Conservation (phyloP, 2,329 filamentous ascomycete genomes). For the Colletotrichum nymphaeae region DNA sequence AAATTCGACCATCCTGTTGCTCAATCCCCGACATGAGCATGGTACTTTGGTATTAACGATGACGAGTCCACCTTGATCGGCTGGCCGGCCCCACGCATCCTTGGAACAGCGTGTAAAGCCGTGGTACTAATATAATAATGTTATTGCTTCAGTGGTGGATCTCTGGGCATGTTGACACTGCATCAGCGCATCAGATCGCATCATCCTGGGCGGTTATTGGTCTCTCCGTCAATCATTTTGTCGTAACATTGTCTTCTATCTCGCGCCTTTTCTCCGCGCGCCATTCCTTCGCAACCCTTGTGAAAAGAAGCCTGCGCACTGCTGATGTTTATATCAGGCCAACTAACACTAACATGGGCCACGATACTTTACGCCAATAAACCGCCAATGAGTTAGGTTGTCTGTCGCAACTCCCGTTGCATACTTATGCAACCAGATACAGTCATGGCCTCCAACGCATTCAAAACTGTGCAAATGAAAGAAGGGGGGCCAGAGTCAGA, state of each 20-base stretch:
- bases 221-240: background rate
- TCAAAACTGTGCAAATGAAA: background rate
- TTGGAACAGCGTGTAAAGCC: background rate
- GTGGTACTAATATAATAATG: conserved; percentile 6
- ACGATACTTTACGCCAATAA: background rate
- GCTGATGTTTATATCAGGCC: conserved; percentile 16
- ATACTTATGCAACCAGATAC: background rate
- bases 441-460: conserved; percentile 11
- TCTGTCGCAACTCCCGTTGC: background rate
- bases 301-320: background rate
- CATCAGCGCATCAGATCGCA: conserved; percentile 22
- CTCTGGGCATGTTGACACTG: conserved; percentile 3
- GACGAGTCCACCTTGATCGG: conserved; percentile 25
- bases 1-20: conserved; percentile 9
- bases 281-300: background rate
- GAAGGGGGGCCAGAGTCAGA: background rate
- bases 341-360: background rate
- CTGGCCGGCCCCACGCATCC: conserved; percentile 1
- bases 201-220: conserved; percentile 14
- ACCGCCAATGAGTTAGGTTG: background rate
- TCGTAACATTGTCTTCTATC: too few species aligned
- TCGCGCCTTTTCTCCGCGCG: background rate
- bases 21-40: background rate
- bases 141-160: conserved; percentile 21
- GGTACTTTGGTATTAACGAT: conserved; percentile 17